Evolutionary conservation across 345 rosid species (phyloP).

Genomic region (Lepidium aucheri): DNA sequence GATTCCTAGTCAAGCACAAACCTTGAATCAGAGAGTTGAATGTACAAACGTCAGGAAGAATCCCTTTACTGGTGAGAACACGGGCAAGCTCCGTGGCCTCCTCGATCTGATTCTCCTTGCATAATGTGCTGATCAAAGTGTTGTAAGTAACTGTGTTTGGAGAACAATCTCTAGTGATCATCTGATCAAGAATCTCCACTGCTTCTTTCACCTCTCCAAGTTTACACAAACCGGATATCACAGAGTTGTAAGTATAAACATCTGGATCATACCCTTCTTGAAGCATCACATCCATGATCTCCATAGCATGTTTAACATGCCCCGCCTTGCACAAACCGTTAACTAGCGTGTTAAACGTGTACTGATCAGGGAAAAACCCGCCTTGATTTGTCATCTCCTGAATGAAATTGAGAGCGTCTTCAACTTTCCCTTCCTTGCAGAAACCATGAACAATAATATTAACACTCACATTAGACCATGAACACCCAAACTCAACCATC

Average conservation of each 20-base stretch:
- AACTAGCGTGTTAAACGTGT: constrained; percentile 71
- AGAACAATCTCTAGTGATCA: constrained; percentile 74
- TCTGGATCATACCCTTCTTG: constrained; percentile 81
- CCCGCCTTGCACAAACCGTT: constrained; percentile 76
- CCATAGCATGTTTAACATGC: constrained; percentile 72
- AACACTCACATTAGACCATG: constrained; percentile 51
- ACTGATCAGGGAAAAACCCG: constrained; percentile 73
- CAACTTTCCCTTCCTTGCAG: constrained; percentile 68
- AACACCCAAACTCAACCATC: constrained; percentile 51
- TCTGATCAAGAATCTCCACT: constrained; percentile 62
- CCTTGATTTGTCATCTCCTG: constrained; percentile 49
- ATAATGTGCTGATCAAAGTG: constrained; percentile 73
- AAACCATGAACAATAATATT: constrained; percentile 85
- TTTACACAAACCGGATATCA: constrained; percentile 82
- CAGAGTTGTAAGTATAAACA: constrained; percentile 64
- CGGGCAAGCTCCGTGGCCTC: constrained; percentile 66
- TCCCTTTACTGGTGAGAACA: constrained; percentile 64
- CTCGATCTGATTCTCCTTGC: constrained; percentile 76
- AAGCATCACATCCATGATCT: constrained; percentile 85
- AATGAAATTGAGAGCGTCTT: constrained; percentile 58
- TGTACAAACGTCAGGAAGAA: constrained; percentile 44
- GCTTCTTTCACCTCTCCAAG: constrained; percentile 74
- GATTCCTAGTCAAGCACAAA: constrained; percentile 52
- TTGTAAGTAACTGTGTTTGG: constrained; percentile 86
- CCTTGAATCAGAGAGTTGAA: constrained; percentile 89